phyloP scores from a whole-genome alignment of 371 early-diverging fungal genomes.

The Thermomucor indicae-seudaticae region DNA sequence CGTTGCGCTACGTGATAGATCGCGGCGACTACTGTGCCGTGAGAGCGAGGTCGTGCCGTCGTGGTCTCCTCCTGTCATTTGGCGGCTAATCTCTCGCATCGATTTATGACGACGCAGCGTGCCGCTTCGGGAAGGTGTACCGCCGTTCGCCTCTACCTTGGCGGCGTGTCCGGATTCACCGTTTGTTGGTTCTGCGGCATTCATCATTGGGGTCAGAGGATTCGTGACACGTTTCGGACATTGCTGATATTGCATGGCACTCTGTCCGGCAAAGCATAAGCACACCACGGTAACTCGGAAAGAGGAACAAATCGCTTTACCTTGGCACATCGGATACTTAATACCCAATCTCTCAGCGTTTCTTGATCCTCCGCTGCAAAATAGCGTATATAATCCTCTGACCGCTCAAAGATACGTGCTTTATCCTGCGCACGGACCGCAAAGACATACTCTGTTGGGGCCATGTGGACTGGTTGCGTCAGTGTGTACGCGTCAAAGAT shows the following conservation, averaged over 20 bases:
- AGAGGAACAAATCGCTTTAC: slow-evolving; percentile 21
- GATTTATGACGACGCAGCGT: slow-evolving; percentile 35
- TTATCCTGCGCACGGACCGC: slow-evolving; percentile 79
- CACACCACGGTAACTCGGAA: background rate
- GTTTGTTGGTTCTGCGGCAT: slow-evolving; percentile 2
- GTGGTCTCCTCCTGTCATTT: slow-evolving; percentile 4
- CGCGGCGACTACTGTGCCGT: slow-evolving; percentile 14
- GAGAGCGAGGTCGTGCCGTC: too few species aligned
- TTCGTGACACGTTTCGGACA: slow-evolving; percentile 30
- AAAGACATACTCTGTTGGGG: slow-evolving; percentile 81
- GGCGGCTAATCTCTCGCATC: slow-evolving; percentile 16
- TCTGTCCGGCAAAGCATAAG: slow-evolving; percentile 14
- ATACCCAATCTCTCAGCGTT: slow-evolving; percentile 78
- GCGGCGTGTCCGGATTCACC: background rate
- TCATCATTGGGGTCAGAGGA: slow-evolving; percentile 27
- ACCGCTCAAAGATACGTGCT: slow-evolving; percentile 73
- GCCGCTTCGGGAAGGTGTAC: background rate
- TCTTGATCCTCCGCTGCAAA: slow-evolving; percentile 75
- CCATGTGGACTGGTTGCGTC: slow-evolving; percentile 38
- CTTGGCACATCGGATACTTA: slow-evolving; percentile 76
- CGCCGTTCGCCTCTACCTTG: background rate
- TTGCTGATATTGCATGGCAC: slow-evolving; percentile 30
- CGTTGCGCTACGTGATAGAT: slow-evolving; percentile 19
- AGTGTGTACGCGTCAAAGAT: slow-evolving; percentile 81
- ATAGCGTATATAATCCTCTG: slow-evolving; percentile 79